Evolutionary conservation across 441 rosid genomes (phyloP), one percentile per base, ranked within the genome.

Genomic region (Brassica balearica): DNA sequence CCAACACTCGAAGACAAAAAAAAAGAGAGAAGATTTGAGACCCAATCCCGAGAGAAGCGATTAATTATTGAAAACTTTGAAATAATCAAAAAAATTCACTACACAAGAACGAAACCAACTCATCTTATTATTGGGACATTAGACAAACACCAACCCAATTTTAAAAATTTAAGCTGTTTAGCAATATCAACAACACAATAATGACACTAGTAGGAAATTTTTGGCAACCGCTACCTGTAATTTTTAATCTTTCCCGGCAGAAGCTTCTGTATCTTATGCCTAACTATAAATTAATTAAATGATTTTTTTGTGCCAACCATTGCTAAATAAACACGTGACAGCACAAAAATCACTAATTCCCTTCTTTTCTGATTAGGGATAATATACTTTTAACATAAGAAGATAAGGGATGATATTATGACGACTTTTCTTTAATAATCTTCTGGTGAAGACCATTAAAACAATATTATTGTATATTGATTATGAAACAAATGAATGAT

Each of bases 111-210:
- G 65, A 73, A 75, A 67, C 67, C 72, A 75, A 75, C 72, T 62
- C 67, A 75, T 67, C 78, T 75, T 75, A 75, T 75, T 67, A 75
- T 75, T 75, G 72, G 78, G 65, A 58, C 72, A 66, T 66, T 55
- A 55, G 60, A 55, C 55, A 65, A 64, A 66, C 72, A 74, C 78
- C 78, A 74, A 74, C 69, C 59, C 66, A 74, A 74, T 55, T 34
- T 65, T n/a, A 0, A 65, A 60, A 51, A 11, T 2, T 65, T 17
- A 17, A 36, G 51, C 34, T 62, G 19, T 62, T 62, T 6, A 32
- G 36, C 77, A 65, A 65, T 65, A 74, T 55, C 60, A 55, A 65
- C 77, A 55, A 74, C 36, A 53, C 23, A 65, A 65, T 74, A 74
- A 74, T 74, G 17, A 62, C 69, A 73, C 55, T 29, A 62, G 53